Evolutionary conservation across 305 asterid species (phyloP), one percentile per base, ranked within the genome.

Genomic region (Fraxinus angustifolia): DNA sequence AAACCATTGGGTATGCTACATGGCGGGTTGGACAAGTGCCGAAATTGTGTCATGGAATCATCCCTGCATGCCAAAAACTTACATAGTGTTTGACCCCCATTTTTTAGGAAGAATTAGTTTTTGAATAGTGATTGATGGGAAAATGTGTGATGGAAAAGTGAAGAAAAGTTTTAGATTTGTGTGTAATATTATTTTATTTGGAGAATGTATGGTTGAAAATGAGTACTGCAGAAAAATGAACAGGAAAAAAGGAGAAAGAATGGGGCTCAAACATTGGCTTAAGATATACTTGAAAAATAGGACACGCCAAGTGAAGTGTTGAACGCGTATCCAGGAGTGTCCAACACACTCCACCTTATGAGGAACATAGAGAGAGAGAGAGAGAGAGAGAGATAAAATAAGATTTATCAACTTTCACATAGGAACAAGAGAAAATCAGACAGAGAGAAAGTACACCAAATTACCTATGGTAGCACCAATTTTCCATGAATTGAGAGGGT

Each of bases 391-490:
- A 31, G 60, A 19, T 31, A 33, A 53, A 53, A n/a, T 53, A 53
- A 53, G 65, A 53, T 53, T 53, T 53, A 21, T 14, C 0, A 21
- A 1, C 26, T 53, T 53, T 6, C 65, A 53, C 72, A 19, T 45
- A 48, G 65, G 65, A 53, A 53, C 7, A n/a, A n/a, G 65, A 21
- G 65, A 53, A 53, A 53, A 53, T n/a, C 65, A 53, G 19, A 53
- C 17, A 50, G 0, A 53, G 21, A 53, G 35, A 78, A 31, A 82
- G 77, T 17, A 21, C 23, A 58, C 7, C 77, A 31, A 60, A 81
- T 50, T 82, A 96, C 99, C 98, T 94, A 67, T 94, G 99, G 86
- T 96, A 96, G 89, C 99, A 96, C 99, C 99, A 96, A 87, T 96
- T 96, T 83, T 96, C 98, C 99, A 96, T 96, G 86, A 96, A 96